Base-by-base conservation (phyloP, 306 rosid species). In the Rosa lucieae region DNA sequence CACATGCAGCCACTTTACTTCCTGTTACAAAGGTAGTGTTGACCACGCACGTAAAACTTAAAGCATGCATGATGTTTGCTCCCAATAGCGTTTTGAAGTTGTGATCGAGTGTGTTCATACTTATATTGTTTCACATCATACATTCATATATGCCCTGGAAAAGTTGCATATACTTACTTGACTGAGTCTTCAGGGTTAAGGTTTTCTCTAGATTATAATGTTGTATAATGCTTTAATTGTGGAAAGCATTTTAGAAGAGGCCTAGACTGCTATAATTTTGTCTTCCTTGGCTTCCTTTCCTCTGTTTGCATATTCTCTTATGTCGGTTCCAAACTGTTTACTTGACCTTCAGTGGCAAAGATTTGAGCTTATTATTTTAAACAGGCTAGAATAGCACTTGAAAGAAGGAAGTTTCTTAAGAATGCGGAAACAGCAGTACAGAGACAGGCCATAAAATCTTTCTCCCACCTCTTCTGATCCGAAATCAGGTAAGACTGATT, bases 1-100 rank as follows among this genome's bases (percentile, higher is more conserved):
- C 99, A 76, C 98, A 96, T 79, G 99, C 99, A 43, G 99, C 99
- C 68, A 93, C 99, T 7, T 82, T 96, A 77, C 99, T 96, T 82
- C 99, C 99, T 51, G 98, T 96, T 40, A 96, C 99, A 4, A 96
- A 96, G 99, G 99, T 95, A 77, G 6, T 37, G 20, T 46, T 29
- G 71, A 59, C 32, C 76, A 56, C 43, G 9, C 10, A 39, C 15
- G 0, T 49, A 52, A 48, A 14, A 67, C 47, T 55, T 23, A 53
- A 67, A 83, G 39, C 73, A 70, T 44, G 74, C 75, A 37, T n/a
- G 74, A 37, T 55, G 46, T 66, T 35, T 47, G 18, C 32, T 15
- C 4, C 55, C 29, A 8, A 17, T 74, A 32, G 17, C 49, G 43
- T 23, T 4, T 39, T 13, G 14, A 79, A 52, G 49, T 70, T 47